Base-by-base conservation (phyloP, 2,329 filamentous ascomycete species). In the Cladosporium oxysporum region DNA sequence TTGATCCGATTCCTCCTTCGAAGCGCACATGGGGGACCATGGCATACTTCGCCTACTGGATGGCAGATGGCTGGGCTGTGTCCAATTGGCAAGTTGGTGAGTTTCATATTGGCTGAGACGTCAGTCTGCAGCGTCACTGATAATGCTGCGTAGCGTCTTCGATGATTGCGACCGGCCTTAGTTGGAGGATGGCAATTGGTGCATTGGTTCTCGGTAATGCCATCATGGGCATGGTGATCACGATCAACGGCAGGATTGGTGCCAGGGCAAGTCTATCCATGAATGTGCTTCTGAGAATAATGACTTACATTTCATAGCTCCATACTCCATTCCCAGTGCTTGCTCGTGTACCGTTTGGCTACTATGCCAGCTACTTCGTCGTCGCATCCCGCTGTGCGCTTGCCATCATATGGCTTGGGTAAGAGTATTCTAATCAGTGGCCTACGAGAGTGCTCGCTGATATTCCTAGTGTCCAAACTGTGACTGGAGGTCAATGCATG, bases 301-400 rank as follows among this genome's bases (percentile, higher is more conserved):
- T 35, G 67, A 81, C 84, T 41, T 79, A 87, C 59, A 76, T 75
- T 26, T 73, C 74, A 16, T 75, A 77, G 73, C 80, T 85, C 68
- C 83, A 86, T 71, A 79, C 81, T 10, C 84, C 84, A 0, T 87
- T 87, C 70, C 83, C 84, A 0, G 84, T 86, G 5, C 80, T 86
- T 28, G 80, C 83, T 0, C 82, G 84, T 35, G 82, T 83, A 12
- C 81, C 80, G 47, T 87, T 83, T 79, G 84, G 84, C 0, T 86
- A 85, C 75, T 86, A 83, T 80, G 83, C 83, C 69, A 71, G 71
- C 59, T 75, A 75, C 65, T 75, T 76, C 59, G 69, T 70, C 58
- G 70, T 76, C 31, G 64, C 74, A 21, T 74, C 73, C 23, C 71
- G 74, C 47, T 72, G 69, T 33, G 71, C 74, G 23, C 69, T 75